Base-by-base conservation (phyloP, 768 basidiomycete species). In the Dacryopinax primogenitus region DNA sequence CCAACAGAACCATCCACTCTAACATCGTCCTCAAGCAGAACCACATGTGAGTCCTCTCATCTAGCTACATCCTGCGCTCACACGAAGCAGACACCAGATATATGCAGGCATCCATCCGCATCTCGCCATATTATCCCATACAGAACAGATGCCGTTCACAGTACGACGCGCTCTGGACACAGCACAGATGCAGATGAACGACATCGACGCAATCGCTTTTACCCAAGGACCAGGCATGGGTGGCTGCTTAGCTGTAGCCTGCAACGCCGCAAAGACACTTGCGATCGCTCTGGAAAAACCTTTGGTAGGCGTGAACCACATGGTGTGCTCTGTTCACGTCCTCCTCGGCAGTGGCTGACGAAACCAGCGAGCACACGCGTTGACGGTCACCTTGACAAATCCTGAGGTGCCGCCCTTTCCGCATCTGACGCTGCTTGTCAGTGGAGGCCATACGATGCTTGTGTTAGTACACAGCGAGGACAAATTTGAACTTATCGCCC, bases 371-470 rank as follows among this genome's bases (percentile, higher is more conserved):
- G 94, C 89, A 0, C 95, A 96, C 71, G 90, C 94, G 0, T 77
- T 94, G 0, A 94, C 90, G 0, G 80, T 87, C 0, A 74, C 90
- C 28, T 80, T 95, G 15, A 90, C 92, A 0, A 73, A 75, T 23
- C 44, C 70, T 0, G 66, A 70, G 63, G 78, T 71, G 75, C 92
- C 73, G 63, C 70, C 63, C 26, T 97, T 88, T 73, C 95, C 95
- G 0, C 97, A 94, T 77, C 80, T 98, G 35, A 86, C 88, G 0
- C 79, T 97, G 13, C 81, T 98, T 18, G 80, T 95, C 61, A 94
- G 92, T 0, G 95, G 95, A n/a, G 94, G 94, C 1, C 95, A 98
- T 73, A 93, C 94, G 0, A 79, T 97, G 37, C 80, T 98, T 36
- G 79, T 96, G 0, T 84, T 95, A 12, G 90, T 86, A 0, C 78